Base-by-base conservation (phyloP, 495 filamentous ascomycete species). In the Hyphodiscus hymeniophilus region DNA sequence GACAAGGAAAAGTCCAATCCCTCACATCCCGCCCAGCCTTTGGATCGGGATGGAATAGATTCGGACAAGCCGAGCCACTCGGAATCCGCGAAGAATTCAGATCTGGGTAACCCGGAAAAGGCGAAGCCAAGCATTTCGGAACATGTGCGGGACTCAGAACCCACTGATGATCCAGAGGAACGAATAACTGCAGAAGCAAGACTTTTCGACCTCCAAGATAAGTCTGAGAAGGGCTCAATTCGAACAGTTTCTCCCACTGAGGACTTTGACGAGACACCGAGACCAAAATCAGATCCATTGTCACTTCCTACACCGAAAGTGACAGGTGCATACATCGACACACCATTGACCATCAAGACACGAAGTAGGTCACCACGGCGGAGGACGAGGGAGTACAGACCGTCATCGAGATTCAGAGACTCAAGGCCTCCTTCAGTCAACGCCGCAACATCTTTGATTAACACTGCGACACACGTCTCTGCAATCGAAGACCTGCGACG, bases 181-280 rank as follows among this genome's bases (percentile, higher is more conserved):
- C 70, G 74, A 15, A 78, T 78, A 17, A 63, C 73, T 33, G 69
- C 64, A 13, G 74, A 78, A 51, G 68, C 73, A 56, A 68, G 66
- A 30, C 66, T 78, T 2, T 78, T 78, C 46, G 74, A 74, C 10
- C 70, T 71, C 0, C 59, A 61, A 38, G 74, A 77, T 23, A 68
- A 72, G 32, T 78, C 74, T 7, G 73, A 78, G 50, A 67, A 62
- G 26, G 69, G 72, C 17, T 77, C 74, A 7, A 55, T 72, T 21
- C 68, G 73, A 34, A 69, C 64, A 15, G 38, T 50, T 17, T 52
- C 56, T n/a, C 35, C 50, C 18, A 47, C 62, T 5, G 64, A 67
- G 20, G 45, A 53, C 10, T 48, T 45, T 13, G 65, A 72, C n/a
- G 64, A 68, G 45, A 76, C 73, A 11, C 73, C 73, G 8, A 64